phyloP scores from a whole-genome alignment of 2,329 filamentous ascomycete species.

The Sphaerostilbella broomeana region DNA sequence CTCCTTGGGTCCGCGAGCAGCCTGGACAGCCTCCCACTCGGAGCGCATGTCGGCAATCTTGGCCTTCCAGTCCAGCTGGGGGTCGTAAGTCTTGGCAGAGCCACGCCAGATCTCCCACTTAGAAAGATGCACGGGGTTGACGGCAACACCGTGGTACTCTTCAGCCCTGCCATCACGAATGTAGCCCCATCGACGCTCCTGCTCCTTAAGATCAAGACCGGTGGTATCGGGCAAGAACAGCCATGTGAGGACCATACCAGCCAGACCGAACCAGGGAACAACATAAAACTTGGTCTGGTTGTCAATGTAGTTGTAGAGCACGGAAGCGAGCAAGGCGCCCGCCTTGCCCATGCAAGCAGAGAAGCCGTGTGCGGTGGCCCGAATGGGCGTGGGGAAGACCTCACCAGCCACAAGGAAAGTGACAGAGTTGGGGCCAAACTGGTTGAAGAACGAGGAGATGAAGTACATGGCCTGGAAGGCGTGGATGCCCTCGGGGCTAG shows the following conservation, averaged over 20 bases:
- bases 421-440: slow-evolving; percentile 93
- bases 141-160: slow-evolving; percentile 89
- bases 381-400: slow-evolving; percentile 91
- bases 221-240: slow-evolving; percentile 95
- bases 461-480: slow-evolving; percentile 99
- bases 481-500: slow-evolving; percentile 61
- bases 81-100: slow-evolving; percentile 74
- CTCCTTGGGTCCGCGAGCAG: slow-evolving; percentile 42
- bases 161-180: slow-evolving; percentile 69
- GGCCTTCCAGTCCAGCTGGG: slow-evolving; percentile 72
- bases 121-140: slow-evolving; percentile 83
- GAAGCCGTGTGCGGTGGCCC: slow-evolving; percentile 89
- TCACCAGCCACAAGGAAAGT: slow-evolving; percentile 95
- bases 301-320: slow-evolving; percentile 93
- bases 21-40: slow-evolving; percentile 53
- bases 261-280: slow-evolving; percentile 91
- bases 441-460: slow-evolving; percentile 96
- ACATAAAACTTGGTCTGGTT: slow-evolving; percentile 81
- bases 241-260: slow-evolving; percentile 73
- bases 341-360: slow-evolving; percentile 87
- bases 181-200: slow-evolving; percentile 88
- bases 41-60: slow-evolving; percentile 76
- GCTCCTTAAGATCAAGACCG: slow-evolving; percentile 92
- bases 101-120: slow-evolving; percentile 80
- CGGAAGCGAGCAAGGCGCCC: slow-evolving; percentile 77